Base-by-base conservation (phyloP, 169 alveolate genomes). In the Blepharisma undulans region DNA sequence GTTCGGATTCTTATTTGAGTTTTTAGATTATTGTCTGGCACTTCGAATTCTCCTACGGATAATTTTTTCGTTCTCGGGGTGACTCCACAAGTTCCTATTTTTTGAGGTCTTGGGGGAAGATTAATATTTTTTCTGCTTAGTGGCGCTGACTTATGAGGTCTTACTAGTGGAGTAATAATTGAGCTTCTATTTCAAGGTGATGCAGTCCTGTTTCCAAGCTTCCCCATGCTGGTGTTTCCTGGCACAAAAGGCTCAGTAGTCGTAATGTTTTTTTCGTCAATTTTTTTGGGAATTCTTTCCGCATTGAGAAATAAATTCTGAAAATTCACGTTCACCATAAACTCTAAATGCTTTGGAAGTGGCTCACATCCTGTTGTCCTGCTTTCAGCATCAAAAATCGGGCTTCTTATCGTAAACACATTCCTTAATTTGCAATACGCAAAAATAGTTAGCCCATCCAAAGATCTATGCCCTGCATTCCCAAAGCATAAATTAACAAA, bases 391-490 rank as follows among this genome's bases (percentile, higher is more conserved):
- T 88, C 93, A 36, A 82, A 66, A 18, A 93, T 34, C 19, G 97
- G 95, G 84, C 89, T 84, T 78, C 87, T 93, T 96, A 94, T 95
- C 4, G 96, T 89, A 60, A 93, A 95, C 21, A 95, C 91, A 81
- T 91, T 92, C 25, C 97, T 91, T 14, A 95, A 21, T 77, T 91
- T 92, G 61, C 96, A 93, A n/a, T 89, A 88, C 2, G 96, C 92
- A 27, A 93, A 92, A 29, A 95, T 90, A 18, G 90, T 61, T 5
- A 95, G 87, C 4, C 76, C 27, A 88, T 95, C 97, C 25, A 94
- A 79, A 1, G 96, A 93, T 34, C 95, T 77, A 87, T 91, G 91
- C 33, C 92, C 92, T 3, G 87, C 82, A 7, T 93, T 93, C 34
- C 74, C 84, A 71, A 86, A 92, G 79, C 92, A 91, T 30, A 30